Evolutionary conservation across 495 filamentous ascomycete genomes (phyloP), one percentile per base, ranked within the genome.

Genomic region (Tetracladium marchalianum): DNA sequence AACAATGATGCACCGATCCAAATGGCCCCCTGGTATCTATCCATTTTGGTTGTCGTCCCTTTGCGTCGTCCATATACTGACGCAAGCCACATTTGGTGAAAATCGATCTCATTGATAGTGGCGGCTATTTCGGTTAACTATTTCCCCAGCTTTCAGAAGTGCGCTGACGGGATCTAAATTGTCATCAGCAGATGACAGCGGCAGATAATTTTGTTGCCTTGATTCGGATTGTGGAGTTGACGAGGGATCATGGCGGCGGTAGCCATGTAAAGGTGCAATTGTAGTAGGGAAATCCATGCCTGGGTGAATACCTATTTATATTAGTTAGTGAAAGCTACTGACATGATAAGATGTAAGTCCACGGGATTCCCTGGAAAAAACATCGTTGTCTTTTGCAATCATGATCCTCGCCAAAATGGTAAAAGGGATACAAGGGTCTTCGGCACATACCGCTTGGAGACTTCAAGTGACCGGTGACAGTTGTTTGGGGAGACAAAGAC

Each of bases 71-170:
- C 22, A 7, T 27, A 7, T 27, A 27, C 22, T 27, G 22, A 27
- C 22, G 7, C 22, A 27, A 27, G 22, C 7, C 22, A 7, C 7
- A 7, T 27, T 27, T 27, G 22, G 3, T 27, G 22, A 7, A 7
- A 27, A 27, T 27, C 22, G 7, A 3, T 27, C 3, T 27, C 22
- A 27, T 27, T 27, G 22, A 27, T 27, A 27, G 22, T 27, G 22
- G 22, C 38, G 39, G 31, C 49, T 53, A 39, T 41, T 56, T 47
- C 66, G 65, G 43, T 72, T 65, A 31, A 76, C 70, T 40, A 76
- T 75, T 46, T 77, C 72, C 35, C 72, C 71, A 3, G 73, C 73
- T 39, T 57, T 66, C 2, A 77, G 55, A n/a, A 77, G 54, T 12
- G 74, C 74, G 48, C 64, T 74, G 54, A 77, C 46, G 0, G 57